These are phyloP conservation scores for Ganoderma meredithae DNA, from an alignment of 1,284 basidiomycete genomes.

Conservation along the genomic window DNA sequence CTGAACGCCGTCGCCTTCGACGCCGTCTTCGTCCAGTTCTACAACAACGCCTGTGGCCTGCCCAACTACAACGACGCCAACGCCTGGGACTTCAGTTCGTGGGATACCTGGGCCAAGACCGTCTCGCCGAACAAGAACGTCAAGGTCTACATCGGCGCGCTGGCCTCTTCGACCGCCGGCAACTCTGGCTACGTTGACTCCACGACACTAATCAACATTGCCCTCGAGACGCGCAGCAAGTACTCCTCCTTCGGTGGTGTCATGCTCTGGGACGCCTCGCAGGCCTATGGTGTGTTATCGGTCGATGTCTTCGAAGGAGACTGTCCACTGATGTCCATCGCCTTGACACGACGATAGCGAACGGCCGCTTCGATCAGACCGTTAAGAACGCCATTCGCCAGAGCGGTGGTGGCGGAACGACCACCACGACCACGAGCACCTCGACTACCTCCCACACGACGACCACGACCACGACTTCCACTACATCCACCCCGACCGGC, in stretches of 20 bases:
- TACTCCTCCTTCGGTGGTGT: conserved; percentile 74
- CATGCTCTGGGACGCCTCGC: conserved; percentile 74
- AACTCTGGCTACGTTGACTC: conserved; percentile 60
- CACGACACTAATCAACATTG: conserved; percentile 52
- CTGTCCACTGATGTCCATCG: not conserved
- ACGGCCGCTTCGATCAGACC: conserved; percentile 57
- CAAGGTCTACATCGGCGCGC: conserved; percentile 71
- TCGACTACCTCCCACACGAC: conserved; percentile 25
- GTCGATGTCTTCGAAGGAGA: not conserved
- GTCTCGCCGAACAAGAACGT: conserved; percentile 63
- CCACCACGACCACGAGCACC: conserved; percentile 21
- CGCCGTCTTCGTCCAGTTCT: conserved; percentile 70
- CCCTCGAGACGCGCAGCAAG: conserved; percentile 50
- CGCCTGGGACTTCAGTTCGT: conserved; percentile 58
- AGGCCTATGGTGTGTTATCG: conserved; percentile 57
- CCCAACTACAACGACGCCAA: conserved; percentile 50
- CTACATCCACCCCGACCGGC: conserved; percentile 33
- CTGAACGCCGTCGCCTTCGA: conserved; percentile 65
- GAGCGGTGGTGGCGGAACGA: conserved; percentile 40
- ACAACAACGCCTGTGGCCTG: conserved; percentile 69
- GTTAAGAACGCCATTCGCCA: conserved; percentile 58
- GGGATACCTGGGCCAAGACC: conserved; percentile 71
- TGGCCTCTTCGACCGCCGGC: conserved; percentile 57
- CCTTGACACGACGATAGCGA: conserved; percentile 45
- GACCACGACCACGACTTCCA: conserved; percentile 1